Evolutionary conservation across 352 stramenopile genomes (phyloP), one percentile per base, ranked within the genome.

Genomic region (Phytophthora megakarya): DNA sequence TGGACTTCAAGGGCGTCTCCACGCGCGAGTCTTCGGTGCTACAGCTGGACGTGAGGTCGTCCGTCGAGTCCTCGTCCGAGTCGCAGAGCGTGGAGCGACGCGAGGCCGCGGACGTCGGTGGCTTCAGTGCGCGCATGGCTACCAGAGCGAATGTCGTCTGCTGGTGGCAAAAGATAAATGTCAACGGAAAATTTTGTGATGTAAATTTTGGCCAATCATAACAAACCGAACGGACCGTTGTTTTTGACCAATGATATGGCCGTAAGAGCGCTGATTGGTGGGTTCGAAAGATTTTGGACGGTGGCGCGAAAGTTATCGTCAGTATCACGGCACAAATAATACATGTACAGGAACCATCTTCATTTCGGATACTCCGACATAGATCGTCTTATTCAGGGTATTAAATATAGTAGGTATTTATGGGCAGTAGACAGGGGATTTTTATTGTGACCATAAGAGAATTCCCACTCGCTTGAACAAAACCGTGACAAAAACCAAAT

Each of bases 61-160:
- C 58, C 2, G 55, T 13, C 3, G 70, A 72, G 25, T 69, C 67
- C 4, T 71, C 58, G 44, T 72, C 65, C 39, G 52, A 70, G 22
- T 63, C 46, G 32, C 23, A 40, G 42, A 33, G 23, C 45, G 37
- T 21, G 37, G 42, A 33, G 23, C 45, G 37, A n/a, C 45, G 40
- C 10, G 23, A 33, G 12, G 33, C 25, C 9, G 32, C 26, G n/a
- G 39, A 10, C 0, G 46, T 26, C 12, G 59, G 49, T 49, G 65
- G 37, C 50, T 56, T 60, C 19, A 52, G 18, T n/a, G 47, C 21
- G 33, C 50, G 64, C 50, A 65, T 59, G 60, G 25, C 52, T 44
- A 11, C 19, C 37, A 57, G 58, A 72, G 40, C 65, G 52, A 69
- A 45, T 23, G 59, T 64, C 40, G 18, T 51, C 11, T 12, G 28